Evolutionary conservation across 139 green algal species (phyloP).

Genomic region (Volvox africanus): DNA sequence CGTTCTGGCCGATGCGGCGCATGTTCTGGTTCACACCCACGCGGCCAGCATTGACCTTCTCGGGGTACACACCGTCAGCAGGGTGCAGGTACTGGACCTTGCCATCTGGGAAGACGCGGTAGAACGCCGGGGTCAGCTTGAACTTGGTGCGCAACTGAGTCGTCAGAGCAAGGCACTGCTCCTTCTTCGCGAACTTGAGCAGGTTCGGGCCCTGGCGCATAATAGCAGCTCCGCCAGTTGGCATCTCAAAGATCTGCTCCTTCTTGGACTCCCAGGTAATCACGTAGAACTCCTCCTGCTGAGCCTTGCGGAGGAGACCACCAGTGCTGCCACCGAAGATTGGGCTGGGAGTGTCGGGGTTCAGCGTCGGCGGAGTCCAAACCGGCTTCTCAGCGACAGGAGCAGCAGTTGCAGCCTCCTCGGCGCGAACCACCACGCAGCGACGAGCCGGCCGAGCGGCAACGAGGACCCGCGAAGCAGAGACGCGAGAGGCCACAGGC

Average conservation of each 20-base stretch:
- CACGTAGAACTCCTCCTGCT: constrained; percentile 68
- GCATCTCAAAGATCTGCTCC: constrained; percentile 99
- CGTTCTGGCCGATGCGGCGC: constrained; percentile 96
- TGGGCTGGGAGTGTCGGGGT: constrained; percentile 92
- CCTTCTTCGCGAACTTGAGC: constrained; percentile 98
- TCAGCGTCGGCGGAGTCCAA: constrained; percentile 89
- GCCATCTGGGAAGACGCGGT: constrained; percentile 95
- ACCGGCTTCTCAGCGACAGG: constrained; percentile 56
- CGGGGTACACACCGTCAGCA: constrained; percentile 98
- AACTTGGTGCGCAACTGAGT: constrained; percentile 98
- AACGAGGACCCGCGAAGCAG: background rate
- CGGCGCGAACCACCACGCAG: constrained; percentile 70
- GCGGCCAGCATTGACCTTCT: constrained; percentile 98
- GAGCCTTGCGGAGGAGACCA: constrained; percentile 96
- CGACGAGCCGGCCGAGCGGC: constrained; percentile 31
- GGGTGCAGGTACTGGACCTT: constrained; percentile 99
- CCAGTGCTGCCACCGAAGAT: constrained; percentile 99
- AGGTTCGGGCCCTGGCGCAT: constrained; percentile 99
- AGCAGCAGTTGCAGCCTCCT: constrained; percentile 59
- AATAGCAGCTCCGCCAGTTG: constrained; percentile 97
- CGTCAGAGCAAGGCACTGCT: constrained; percentile 98
- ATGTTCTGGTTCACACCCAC: constrained; percentile 90
- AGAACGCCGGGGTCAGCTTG: constrained; percentile 94
- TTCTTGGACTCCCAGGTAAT: constrained; percentile 97
- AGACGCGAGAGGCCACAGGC: constrained; percentile 23